Conservation (phyloP, 2,329 filamentous ascomycete species). For the Parafenestella ontariensis region DNA sequence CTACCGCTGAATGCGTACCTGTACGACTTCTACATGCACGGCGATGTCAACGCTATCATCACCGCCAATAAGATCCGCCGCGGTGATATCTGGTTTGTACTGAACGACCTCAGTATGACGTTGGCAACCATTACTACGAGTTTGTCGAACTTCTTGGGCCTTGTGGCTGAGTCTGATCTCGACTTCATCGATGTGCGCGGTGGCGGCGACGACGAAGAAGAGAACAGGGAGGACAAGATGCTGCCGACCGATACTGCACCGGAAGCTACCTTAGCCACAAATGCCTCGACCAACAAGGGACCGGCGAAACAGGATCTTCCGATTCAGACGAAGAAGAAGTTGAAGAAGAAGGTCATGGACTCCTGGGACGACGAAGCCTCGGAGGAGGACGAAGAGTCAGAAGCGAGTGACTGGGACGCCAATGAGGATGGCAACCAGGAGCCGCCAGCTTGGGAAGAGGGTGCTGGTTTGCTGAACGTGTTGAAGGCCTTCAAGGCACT, state of each 20-base stretch:
- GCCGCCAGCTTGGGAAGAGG: conserved; percentile 52
- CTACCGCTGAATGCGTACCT: conserved; percentile 71
- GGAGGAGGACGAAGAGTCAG: conserved; percentile 47
- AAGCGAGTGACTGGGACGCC: conserved; percentile 27
- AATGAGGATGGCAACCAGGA: conserved; percentile 31
- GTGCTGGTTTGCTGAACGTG: conserved; percentile 61
- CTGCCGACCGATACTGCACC: conserved; percentile 33
- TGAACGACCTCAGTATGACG: conserved; percentile 71
- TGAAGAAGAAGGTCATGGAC: conserved; percentile 46
- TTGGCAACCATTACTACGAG: conserved; percentile 76
- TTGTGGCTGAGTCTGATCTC: conserved; percentile 53
- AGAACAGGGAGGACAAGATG: conserved; percentile 51
- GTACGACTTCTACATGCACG: conserved; percentile 80
- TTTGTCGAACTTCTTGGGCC: conserved; percentile 64
- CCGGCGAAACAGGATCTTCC: conserved; percentile 40
- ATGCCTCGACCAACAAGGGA: conserved; percentile 28
- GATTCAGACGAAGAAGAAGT: conserved; percentile 48
- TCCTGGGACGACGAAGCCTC: conserved; percentile 48
- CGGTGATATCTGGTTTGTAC: conserved; percentile 74
- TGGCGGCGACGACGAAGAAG: conserved; percentile 59
- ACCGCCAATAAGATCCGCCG: conserved; percentile 70
- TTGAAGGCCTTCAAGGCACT: conserved; percentile 65
- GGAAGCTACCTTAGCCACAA: conserved; percentile 20
- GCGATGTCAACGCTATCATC: conserved; percentile 66
- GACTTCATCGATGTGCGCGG: conserved; percentile 62